A percentile compares a stretch with the other conserved stretches of the same genome.
phyloP scores from a whole-genome alignment of 148 eudicot genomes.

The Chenopodium album region DNA sequence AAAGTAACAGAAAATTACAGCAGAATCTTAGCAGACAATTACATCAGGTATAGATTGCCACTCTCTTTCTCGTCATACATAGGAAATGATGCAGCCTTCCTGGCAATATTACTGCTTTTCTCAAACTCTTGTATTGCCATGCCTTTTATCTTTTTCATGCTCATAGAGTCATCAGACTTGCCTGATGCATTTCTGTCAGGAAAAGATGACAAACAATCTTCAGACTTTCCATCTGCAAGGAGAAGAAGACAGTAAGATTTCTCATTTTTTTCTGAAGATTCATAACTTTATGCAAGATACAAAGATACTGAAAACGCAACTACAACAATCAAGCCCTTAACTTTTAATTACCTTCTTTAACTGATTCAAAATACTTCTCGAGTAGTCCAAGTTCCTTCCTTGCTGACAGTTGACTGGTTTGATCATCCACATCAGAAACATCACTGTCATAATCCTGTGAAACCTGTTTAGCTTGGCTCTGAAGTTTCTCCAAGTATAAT shows the following conservation, averaged over 20 bases:
- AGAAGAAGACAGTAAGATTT: background rate
- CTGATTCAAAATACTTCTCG: conserved; percentile 37
- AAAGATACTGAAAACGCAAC: background rate
- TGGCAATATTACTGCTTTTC: conserved; percentile 21
- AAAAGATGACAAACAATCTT: conserved; percentile 22
- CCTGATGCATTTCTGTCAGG: conserved; percentile 25
- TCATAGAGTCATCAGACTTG: conserved; percentile 17
- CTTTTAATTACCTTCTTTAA: conserved; percentile 36
- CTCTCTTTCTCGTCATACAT: conserved; percentile 40
- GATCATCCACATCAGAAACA: conserved; percentile 20
- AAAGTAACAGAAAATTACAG: background rate
- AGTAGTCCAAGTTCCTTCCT: conserved; percentile 35
- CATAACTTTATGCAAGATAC: background rate
- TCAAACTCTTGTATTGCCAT: conserved; percentile 27
- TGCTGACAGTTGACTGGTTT: conserved; percentile 26
- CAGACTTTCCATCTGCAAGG: conserved; percentile 38
- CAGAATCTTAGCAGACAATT: conserved; percentile 13
- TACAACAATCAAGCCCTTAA: no score
- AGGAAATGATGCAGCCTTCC: conserved; percentile 17
- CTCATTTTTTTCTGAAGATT: background rate
- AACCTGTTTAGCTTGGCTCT: conserved; percentile 25
- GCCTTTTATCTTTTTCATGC: conserved; percentile 21
- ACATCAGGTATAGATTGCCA: conserved; percentile 62
- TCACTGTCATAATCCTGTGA: conserved; percentile 25
- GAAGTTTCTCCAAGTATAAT: conserved; percentile 47